Percentiles rank a stretch among this genome's conserved stretches.
phyloP scores from a whole-genome alignment of 2,329 filamentous ascomycete genomes.

The Sporothrix brasiliensis region DNA sequence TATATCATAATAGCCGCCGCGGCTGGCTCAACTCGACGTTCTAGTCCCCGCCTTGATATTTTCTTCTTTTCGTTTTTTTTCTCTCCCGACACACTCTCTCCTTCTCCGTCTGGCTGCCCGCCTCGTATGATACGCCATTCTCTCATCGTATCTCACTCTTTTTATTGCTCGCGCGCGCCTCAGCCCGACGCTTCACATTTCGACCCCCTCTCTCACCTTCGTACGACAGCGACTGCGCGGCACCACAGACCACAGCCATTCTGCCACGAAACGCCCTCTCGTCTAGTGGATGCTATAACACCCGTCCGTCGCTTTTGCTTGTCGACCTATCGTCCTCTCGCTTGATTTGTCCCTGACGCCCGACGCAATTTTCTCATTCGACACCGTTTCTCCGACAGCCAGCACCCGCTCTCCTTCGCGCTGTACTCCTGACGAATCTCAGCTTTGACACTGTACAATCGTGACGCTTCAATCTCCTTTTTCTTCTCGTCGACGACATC shows the following conservation, averaged over 20 bases:
- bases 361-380: constrained; percentile 10
- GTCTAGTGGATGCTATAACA: neutral
- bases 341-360: constrained; percentile 1
- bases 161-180: constrained; percentile 3
- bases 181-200: neutral
- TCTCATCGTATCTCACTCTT: constrained; percentile 11
- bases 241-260: neutral
- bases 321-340: neutral
- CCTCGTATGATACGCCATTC: neutral
- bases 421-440: constrained; percentile 11
- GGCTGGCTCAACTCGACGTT: constrained; percentile 8
- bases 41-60: neutral
- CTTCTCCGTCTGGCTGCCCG: neutral
- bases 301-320: neutral
- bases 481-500: neutral
- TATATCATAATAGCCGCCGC: constrained; percentile 22
- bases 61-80: neutral
- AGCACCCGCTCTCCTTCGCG: constrained; percentile 5
- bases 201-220: neutral
- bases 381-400: constrained; percentile 12
- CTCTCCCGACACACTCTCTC: neutral
- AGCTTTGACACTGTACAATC: neutral
- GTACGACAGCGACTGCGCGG: constrained; percentile 12
- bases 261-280: constrained; percentile 12
- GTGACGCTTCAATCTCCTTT: neutral